A percentile compares a stretch with the other conserved stretches of the same genome.
Evolutionary conservation across 208 protist genomes (phyloP).

Genomic region (Crithidia bombi): DNA sequence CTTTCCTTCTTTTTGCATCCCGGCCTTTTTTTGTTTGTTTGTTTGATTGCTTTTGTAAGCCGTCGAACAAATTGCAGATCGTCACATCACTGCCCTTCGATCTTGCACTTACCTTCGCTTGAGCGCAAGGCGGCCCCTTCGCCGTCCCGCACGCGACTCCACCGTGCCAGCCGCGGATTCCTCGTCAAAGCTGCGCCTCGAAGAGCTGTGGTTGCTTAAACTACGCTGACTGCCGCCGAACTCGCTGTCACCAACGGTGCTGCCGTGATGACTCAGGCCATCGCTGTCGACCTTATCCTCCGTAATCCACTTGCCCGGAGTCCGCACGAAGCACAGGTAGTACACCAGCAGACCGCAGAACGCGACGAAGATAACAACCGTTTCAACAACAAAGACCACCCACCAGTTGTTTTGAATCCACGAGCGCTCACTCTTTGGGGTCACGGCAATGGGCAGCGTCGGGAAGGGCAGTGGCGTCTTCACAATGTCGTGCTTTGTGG

Average conservation of each 20-base stretch:
- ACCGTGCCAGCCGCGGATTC: background rate
- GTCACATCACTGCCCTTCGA: too few relatives aligned
- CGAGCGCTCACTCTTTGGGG: slow-evolving; percentile 18
- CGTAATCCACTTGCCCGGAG: slow-evolving; percentile 32
- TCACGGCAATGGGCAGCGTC: slow-evolving; percentile 25
- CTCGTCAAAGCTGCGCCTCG: slow-evolving; percentile 12
- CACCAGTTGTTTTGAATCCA: slow-evolving; percentile 45
- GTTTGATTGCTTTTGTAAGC: too few relatives aligned
- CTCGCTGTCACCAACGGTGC: slow-evolving; percentile 5
- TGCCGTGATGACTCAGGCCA: slow-evolving; percentile 26
- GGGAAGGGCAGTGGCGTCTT: slow-evolving; percentile 58
- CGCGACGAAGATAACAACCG: slow-evolving; percentile 36
- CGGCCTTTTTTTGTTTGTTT: too few relatives aligned
- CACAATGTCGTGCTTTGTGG: slow-evolving; percentile 29
- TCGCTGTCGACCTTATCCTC: slow-evolving; percentile 25
- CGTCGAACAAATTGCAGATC: too few relatives aligned
- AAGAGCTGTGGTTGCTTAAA: slow-evolving; percentile 7
- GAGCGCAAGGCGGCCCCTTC: slow-evolving; percentile 6
- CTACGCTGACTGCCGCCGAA: slow-evolving; percentile 7
- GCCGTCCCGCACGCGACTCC: background rate
- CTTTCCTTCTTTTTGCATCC: too few relatives aligned
- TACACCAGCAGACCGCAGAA: slow-evolving; percentile 44
- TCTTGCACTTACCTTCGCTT: slow-evolving; percentile 4
- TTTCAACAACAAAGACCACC: slow-evolving; percentile 33
- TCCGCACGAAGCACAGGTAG: slow-evolving; percentile 32